Evolutionary conservation across 495 filamentous ascomycete genomes (phyloP).

Genomic region (Cercophora sp.): DNA sequence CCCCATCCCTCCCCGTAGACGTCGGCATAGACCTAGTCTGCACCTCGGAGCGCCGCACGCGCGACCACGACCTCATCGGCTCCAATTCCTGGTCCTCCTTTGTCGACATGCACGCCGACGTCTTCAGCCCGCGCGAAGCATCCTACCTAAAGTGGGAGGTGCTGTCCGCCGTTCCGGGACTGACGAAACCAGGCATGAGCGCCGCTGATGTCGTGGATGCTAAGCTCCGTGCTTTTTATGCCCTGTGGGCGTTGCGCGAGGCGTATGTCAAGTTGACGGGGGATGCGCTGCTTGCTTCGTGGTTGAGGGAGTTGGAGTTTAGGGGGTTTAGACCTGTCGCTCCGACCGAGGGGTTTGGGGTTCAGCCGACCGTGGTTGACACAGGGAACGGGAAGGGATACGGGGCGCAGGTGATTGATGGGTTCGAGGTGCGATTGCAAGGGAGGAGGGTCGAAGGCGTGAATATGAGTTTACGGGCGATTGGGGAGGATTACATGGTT

Average conservation of each 20-base stretch:
- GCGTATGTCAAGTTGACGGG: constrained; percentile 93
- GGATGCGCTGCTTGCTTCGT: constrained; percentile 76
- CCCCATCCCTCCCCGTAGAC: constrained; percentile 22
- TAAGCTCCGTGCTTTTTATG: constrained; percentile 71
- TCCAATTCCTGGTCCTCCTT: constrained; percentile 58
- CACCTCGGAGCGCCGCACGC: constrained; percentile 59
- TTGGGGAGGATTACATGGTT: constrained; percentile 45
- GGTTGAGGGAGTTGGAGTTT: constrained; percentile 59
- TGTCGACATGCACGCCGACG: constrained; percentile 73
- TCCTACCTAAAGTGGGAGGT: constrained; percentile 35
- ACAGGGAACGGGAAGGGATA: constrained; percentile 21
- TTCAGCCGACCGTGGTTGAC: constrained; percentile 16
- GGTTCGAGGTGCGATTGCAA: constrained; percentile 36
- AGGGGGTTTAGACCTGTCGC: constrained; percentile 30
- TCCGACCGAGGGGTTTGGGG: constrained; percentile 20
- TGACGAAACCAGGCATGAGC: constrained; percentile 15
- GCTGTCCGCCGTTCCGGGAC: constrained; percentile 21
- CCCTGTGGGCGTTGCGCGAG: constrained; percentile 85
- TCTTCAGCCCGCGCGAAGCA: constrained; percentile 55
- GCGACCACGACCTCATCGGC: constrained; percentile 46
- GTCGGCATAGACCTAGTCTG: constrained; percentile 73
- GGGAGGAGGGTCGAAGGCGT: constrained; percentile 39
- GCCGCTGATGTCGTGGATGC: constrained; percentile 22
- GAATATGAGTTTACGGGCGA: constrained; percentile 38
- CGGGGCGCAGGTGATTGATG: constrained; percentile 23